Evolutionary conservation across 768 basidiomycete genomes (phyloP).

Genomic region (Polyporus arcularius): DNA sequence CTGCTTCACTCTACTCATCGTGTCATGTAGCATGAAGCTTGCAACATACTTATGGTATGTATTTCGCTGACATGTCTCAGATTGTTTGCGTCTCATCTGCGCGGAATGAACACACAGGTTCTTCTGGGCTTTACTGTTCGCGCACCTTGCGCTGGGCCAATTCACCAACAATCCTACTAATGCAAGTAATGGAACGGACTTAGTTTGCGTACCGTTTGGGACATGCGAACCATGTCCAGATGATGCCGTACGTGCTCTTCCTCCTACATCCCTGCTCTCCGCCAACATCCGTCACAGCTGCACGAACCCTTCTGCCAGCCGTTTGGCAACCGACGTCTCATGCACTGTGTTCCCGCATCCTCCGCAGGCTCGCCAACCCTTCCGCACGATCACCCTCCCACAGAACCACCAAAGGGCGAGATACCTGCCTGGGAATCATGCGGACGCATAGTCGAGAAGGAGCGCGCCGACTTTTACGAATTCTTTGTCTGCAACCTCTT

Average conservation of each 20-base stretch:
- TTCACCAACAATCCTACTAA: neutral
- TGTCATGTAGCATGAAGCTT: neutral
- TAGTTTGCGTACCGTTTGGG: constrained; percentile 54
- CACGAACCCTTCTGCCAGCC: constrained; percentile 91
- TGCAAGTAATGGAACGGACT: constrained; percentile 10
- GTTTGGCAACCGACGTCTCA: constrained; percentile 89
- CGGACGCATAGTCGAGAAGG: constrained; percentile 77
- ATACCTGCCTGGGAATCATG: constrained; percentile 92
- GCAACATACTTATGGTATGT: neutral
- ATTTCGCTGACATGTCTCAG: neutral
- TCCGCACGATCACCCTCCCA: constrained; percentile 7
- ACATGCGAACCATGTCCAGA: constrained; percentile 64
- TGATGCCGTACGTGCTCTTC: constrained; percentile 41
- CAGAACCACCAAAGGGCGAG: constrained; percentile 43
- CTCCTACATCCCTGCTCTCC: no score
- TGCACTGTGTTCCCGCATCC: constrained; percentile 67
- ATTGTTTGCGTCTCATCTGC: neutral
- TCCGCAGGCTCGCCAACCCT: neutral
- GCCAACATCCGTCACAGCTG: constrained; percentile 44
- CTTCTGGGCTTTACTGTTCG: constrained; percentile 1
- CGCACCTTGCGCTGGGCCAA: constrained; percentile 2
- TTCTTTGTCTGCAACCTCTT: constrained; percentile 84
- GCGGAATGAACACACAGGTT: constrained; percentile 3
- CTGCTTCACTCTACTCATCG: neutral
- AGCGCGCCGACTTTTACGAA: constrained; percentile 88